Base-by-base conservation (phyloP, 148 eudicot genomes). In the Linanthus parryae region DNA sequence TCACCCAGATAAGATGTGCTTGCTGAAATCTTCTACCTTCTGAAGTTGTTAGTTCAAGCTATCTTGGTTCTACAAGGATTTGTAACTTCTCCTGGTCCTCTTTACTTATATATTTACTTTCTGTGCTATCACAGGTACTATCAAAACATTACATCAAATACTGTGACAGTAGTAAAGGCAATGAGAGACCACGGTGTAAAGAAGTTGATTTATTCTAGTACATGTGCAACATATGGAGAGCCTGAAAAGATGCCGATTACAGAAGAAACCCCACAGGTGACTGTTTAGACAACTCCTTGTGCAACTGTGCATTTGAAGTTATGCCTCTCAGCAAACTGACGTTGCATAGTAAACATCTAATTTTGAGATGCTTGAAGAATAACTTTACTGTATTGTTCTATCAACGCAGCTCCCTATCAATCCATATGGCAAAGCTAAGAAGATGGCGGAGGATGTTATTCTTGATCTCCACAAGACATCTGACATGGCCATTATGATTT, bases 151-250 rank as follows among this genome's bases (percentile, higher is more conserved):
- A 91, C 97, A 3, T 91, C 97, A 47, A 91, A 91, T 69, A 91
- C 94, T 8, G 73, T 91, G 61, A 70, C 50, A 41, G 88, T 91
- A 40, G 58, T 91, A 65, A 84, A 92, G 79, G 94, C 98, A 29
- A 84, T 87, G 79, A 78, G 81, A 57, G 70, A 80, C 52, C 94
- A 81, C 66, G 77, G 73, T 37, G 96, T 92, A 41, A 70, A 59
- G 17, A 84, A 81, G 29, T 65, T 92, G 55, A 92, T 92, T 63
- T 92, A 92, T 65, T 92, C 98, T 44, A 92, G 98, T 70, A 92
- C 98, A n/a, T 92, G 98, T 64, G 98, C 96, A 22, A 92, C 98
- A 25, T 92, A 92, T 45, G 98, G 98, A 21, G 98, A 92, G 59
- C 98, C 98, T 40, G 83, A 87, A 66, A 75, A 75, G 73, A 92